Percentiles rank a stretch among this genome's conserved stretches.
Evolutionary conservation across 1,284 basidiomycete genomes (phyloP).

Genomic region (Rhodotorula sp.): DNA sequence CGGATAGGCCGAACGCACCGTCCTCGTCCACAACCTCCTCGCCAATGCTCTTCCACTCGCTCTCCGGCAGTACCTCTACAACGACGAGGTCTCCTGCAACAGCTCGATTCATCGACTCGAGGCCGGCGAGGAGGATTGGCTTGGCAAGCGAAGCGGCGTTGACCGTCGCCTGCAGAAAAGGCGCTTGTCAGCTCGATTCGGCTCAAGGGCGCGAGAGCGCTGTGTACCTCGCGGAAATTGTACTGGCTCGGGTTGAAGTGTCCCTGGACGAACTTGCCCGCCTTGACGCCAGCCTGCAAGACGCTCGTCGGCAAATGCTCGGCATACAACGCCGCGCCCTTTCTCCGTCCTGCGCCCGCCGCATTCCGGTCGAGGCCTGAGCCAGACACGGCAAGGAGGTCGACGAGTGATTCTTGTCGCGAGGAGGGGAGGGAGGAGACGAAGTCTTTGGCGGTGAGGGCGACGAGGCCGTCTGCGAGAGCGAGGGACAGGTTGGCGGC

Average conservation of each 20-base stretch:
- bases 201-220: background rate
- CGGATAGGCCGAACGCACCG: constrained; percentile 53
- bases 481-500: constrained; percentile 77
- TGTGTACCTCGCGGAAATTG: constrained; percentile 83
- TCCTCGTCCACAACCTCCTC: constrained; percentile 94
- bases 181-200: background rate
- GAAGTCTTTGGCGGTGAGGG: constrained; percentile 69
- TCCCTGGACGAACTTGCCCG: constrained; percentile 80
- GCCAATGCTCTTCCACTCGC: constrained; percentile 87
- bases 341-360: constrained; percentile 48
- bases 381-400: constrained; percentile 70
- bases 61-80: constrained; percentile 81
- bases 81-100: constrained; percentile 92
- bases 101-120: constrained; percentile 92
- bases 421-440: constrained; percentile 66
- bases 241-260: constrained; percentile 94
- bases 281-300: constrained; percentile 78
- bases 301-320: constrained; percentile 78
- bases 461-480: constrained; percentile 63
- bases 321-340: constrained; percentile 14
- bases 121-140: constrained; percentile 79
- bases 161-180: constrained; percentile 66
- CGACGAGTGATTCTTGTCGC: constrained; percentile 62
- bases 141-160: constrained; percentile 65
- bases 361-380: constrained; percentile 49